Evolutionary conservation across 2,329 filamentous ascomycete species (phyloP), one percentile per base, ranked within the genome.

Genomic region (Paecilomyces fulvus): DNA sequence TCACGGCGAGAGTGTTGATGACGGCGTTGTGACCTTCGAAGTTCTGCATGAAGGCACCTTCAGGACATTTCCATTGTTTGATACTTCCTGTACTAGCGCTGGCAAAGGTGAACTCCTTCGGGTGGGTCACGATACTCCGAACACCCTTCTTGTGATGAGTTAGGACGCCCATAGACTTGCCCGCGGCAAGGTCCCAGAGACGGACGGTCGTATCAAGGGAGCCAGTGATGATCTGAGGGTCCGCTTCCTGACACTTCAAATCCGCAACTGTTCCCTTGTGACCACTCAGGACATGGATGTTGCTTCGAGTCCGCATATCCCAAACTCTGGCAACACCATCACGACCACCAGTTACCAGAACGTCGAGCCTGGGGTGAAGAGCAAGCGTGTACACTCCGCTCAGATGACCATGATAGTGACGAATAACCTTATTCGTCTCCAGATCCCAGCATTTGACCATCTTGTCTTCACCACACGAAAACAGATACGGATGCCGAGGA

Each of bases 381-480:
- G 89, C 84, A 5, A 99, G 79, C 0, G 92, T 92, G 75, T 99
- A 99, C 3, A 99, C 94, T 61, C 94, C 94, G 65, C 90, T 95
- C 21, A 99, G 78, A 75, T 99, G 94, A 17, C 95, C 95, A 71
- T 99, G 94, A 72, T 97, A 99, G 74, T 96, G 91, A 43, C 92
- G 84, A 68, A 97, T 96, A 58, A 99, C 94, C 74, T 96, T 96
- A 78, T 99, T 99, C n/a, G 92, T 96, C 74, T 99, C 94, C 62
- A 99, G 77, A 77, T 99, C 94, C 94, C 94, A 99, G 76, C 94
- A 99, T 75, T 99, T 99, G 60, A 99, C 94, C 92, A 96, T 96
- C 79, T 99, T 99, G 73, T 99, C 94, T 74, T 99, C 94, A 57
- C 90, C 95, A 68, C 94, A 99, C 10, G 91, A 96, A 74, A 99